Percentiles rank a stretch among this genome's conserved stretches.
Evolutionary conservation across 768 basidiomycete genomes (phyloP).

Genomic region (Infundibulicybe gibba): DNA sequence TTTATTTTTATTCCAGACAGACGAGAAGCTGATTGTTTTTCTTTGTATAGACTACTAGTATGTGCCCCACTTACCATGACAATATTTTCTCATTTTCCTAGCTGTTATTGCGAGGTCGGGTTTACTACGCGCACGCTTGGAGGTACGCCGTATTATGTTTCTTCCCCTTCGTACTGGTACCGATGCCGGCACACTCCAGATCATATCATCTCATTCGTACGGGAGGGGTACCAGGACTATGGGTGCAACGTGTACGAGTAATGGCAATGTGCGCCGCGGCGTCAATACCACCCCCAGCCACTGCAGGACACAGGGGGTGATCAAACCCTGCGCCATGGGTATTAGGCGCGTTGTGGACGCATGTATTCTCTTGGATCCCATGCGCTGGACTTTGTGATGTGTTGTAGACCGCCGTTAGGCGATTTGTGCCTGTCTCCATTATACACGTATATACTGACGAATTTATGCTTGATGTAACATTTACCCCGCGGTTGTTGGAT

Average conservation of each 20-base stretch:
- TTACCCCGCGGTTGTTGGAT: too few relatives aligned
- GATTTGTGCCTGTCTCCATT: too few relatives aligned
- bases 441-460: too few relatives aligned
- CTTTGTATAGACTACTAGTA: constrained; percentile 42
- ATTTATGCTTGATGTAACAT: too few relatives aligned
- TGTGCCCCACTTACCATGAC: constrained; percentile 5
- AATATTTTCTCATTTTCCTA: constrained; percentile 19
- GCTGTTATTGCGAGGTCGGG: constrained; percentile 73
- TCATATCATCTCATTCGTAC: constrained; percentile 60
- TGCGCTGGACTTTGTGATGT: too few relatives aligned
- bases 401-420: too few relatives aligned
- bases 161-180: neutral
- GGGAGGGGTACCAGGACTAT: constrained; percentile 60
- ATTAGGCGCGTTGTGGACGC: too few relatives aligned
- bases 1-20: neutral
- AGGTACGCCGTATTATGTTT: constrained; percentile 32
- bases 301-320: too few relatives aligned
- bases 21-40: too few relatives aligned
- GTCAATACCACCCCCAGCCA: neutral
- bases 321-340: too few relatives aligned
- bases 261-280: neutral
- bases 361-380: too few relatives aligned
- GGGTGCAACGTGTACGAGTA: constrained; percentile 44
- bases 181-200: constrained; percentile 29
- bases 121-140: constrained; percentile 65